Conservation (phyloP, 148 eudicot genomes). For the Chenopodium suecicum region DNA sequence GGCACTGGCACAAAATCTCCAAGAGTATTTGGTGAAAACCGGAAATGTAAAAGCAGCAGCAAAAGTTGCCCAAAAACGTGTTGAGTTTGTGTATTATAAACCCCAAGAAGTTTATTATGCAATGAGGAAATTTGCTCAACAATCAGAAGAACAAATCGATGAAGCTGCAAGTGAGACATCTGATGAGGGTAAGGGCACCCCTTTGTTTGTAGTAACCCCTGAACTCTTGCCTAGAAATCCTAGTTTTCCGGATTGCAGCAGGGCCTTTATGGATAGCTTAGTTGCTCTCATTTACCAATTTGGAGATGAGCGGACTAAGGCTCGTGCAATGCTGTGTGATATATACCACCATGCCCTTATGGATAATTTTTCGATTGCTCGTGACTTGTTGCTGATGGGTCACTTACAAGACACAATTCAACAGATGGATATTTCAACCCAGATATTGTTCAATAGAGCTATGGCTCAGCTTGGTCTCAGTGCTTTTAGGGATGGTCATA, state of each 20-base stretch:
- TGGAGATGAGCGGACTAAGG: conserved; percentile 92
- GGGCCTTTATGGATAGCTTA: conserved; percentile 79
- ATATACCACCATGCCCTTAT: conserved; percentile 85
- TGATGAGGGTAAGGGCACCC: conserved; percentile 48
- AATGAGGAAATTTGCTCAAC: conserved; percentile 78
- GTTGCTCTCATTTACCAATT: conserved; percentile 77
- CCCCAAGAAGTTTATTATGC: conserved; percentile 86
- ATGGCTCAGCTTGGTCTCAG: conserved; percentile 91
- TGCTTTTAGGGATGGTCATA: conserved; percentile 74
- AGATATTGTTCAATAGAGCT: conserved; percentile 80
- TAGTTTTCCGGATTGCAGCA: conserved; percentile 63
- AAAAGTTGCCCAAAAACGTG: conserved; percentile 65
- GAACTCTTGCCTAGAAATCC: conserved; percentile 73
- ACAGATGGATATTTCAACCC: conserved; percentile 80
- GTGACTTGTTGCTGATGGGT: conserved; percentile 86
- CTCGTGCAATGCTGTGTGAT: conserved; percentile 94
- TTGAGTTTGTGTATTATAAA: conserved; percentile 72
- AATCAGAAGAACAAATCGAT: conserved; percentile 34
- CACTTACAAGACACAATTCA: conserved; percentile 85
- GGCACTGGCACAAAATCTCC: conserved; percentile 75
- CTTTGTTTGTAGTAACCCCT: conserved; percentile 68
- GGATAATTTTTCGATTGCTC: conserved; percentile 72
- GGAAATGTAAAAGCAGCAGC: conserved; percentile 72
- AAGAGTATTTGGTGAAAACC: conserved; percentile 57
- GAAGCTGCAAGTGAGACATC: conserved; percentile 38